Evolutionary conservation across 148 eudicot genomes (phyloP), one percentile per base, ranked within the genome.

Genomic region (Camellia japonica): DNA sequence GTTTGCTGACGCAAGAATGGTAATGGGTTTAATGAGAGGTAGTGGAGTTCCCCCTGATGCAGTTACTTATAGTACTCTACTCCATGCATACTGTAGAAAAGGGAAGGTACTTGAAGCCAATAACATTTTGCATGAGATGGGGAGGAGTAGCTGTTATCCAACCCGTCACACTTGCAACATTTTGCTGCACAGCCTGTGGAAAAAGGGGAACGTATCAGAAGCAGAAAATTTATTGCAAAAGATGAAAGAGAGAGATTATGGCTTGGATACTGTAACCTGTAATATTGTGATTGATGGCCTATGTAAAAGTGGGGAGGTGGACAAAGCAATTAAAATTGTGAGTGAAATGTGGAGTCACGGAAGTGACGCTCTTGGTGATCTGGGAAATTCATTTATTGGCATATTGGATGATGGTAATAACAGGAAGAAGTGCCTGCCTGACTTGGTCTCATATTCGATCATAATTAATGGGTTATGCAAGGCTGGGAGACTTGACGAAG

Each of bases 271-370:
- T 68, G 90, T 92, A 58, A 93, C 94, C 60, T 96, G 98, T 83
- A 96, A 96, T 80, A 96, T 96, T 73, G 93, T 96, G 75, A 83
- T 96, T 80, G 88, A 89, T 82, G 97, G 98, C 78, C 92, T 96
- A 59, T 96, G 97, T 76, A 91, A 80, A 85, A 84, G 78, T 74
- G 99, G 95, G 71, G 87, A 90, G 85, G 85, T 93, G 60, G 98
- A 92, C 78, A 93, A 91, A 86, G 98, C 99, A 72, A 82, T 96
- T 82, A 93, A 91, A 82, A 85, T 91, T 83, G 90, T 89, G 80
- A 81, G 87, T 83, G 92, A 84, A 74, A 91, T 96, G 98, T 93
- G 99, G 99, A 89, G 80, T 68, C 90, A 89, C 79, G 98, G 91
- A 82, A 93, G 80, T 85, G 93, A 92, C 82, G 91, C 94, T 83